These are phyloP conservation scores for Fusarium phyllophilum DNA, from an alignment of 2,329 filamentous ascomycete species.

Conservation along the genomic window DNA sequence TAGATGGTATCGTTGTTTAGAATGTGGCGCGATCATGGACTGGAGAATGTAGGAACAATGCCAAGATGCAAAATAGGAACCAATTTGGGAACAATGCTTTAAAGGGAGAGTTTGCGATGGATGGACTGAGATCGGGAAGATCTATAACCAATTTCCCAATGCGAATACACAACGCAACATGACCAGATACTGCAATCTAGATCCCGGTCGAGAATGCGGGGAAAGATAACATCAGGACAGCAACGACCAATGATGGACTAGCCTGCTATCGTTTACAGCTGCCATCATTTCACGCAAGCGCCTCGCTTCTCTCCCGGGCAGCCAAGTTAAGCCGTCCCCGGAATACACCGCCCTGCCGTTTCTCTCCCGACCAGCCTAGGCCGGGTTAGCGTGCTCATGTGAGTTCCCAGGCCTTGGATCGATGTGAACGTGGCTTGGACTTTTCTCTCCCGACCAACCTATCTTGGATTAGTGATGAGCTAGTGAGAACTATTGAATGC, in stretches of 20 bases:
- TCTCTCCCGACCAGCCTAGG: neutral
- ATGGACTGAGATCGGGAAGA: neutral
- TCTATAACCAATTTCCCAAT: neutral
- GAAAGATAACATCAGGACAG: neutral
- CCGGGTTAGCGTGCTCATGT: neutral
- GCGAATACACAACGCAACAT: neutral
- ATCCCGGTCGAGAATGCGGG: constrained; percentile 1
- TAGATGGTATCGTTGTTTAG: neutral
- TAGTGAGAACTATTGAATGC: neutral
- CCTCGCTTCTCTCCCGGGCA: neutral
- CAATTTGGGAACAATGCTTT: neutral
- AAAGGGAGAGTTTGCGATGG: neutral
- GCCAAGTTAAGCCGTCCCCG: neutral
- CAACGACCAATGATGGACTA: neutral
- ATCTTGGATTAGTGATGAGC: neutral
- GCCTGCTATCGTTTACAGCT: neutral
- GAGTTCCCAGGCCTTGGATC: neutral
- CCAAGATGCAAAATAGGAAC: neutral
- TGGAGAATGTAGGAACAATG: neutral
- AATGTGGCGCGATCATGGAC: neutral
- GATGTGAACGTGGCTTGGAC: neutral
- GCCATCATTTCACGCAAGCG: neutral
- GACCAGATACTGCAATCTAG: neutral
- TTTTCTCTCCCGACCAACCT: constrained; percentile 8
- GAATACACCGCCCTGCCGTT: neutral